Evolutionary conservation across 495 filamentous ascomycete genomes (phyloP).

Genomic region (Usnea hakonensis): DNA sequence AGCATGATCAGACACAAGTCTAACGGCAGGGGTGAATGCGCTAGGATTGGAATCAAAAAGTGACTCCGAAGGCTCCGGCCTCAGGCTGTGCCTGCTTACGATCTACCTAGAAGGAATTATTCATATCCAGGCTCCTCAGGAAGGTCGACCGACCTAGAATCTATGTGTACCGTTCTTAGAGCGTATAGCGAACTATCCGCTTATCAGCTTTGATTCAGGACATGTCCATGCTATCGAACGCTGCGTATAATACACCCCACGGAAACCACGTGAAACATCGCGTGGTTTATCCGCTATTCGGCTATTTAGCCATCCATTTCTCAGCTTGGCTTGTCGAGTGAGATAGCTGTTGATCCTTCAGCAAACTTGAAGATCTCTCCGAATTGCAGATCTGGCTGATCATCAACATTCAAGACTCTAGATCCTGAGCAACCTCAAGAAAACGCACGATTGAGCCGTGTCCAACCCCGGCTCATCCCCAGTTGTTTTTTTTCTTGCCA

Average conservation of each 20-base stretch:
- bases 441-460: too few species aligned
- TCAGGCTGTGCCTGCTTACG: not conserved
- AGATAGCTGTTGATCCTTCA: too few species aligned
- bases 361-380: too few species aligned
- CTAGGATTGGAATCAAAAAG: not conserved
- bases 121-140: not conserved
- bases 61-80: not conserved
- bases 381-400: too few species aligned
- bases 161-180: too few species aligned
- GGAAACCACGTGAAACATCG: not conserved
- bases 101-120: not conserved
- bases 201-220: not conserved
- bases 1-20: not conserved
- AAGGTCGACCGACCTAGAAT: not conserved
- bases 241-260: not conserved
- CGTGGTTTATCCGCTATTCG: not conserved
- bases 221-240: not conserved
- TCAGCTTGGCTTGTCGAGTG: too few species aligned
- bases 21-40: not conserved
- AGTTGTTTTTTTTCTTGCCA: too few species aligned
- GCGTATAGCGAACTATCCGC: not conserved
- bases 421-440: too few species aligned
- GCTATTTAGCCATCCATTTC: not conserved
- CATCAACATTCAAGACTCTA: too few species aligned
- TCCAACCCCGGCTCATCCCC: too few species aligned